Evolutionary conservation across 768 basidiomycete species (phyloP), one percentile per base, ranked within the genome.

Genomic region (Lentinula lateritia): DNA sequence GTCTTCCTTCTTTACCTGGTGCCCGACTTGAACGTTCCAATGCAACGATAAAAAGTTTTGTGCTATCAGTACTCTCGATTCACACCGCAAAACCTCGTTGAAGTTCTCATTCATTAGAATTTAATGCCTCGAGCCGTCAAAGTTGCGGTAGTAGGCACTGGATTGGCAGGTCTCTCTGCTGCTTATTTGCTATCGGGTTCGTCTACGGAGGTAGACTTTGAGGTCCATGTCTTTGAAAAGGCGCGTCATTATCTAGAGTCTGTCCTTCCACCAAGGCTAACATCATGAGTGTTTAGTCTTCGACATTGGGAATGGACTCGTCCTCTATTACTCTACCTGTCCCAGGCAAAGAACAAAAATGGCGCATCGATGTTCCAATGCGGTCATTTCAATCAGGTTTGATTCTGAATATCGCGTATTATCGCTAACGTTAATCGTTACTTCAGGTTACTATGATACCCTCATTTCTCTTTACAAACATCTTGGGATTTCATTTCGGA

Each of bases 351-450:
- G 71, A 71, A 20, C 67, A 74, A 39, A 72, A 79, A 53, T 83
- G 83, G 78, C 74, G 84, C 58, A 77, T 92, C 3, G 90, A 92
- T 68, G 89, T 91, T 0, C 90, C 90, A 0, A 92, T 92, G 90
- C 75, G 90, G 43, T 86, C 86, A 1, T 92, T 92, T 68, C 89
- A 92, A 78, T 86, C 86, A 74, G 88, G 89, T 86, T 59, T 55
- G 82, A 65, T 15, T 28, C 53, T 53, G 32, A 18, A 18, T 4
- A 6, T 39, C 13, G n/a, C n/a, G 12, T 45, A 48, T 48, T 18
- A 18, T 23, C 3, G 46, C 46, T n/a, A 48, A 48, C 16, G 46
- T 23, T 48, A 3, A 48, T 28, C 6, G 18, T 48, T 7, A 23
- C 6, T 9, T 23, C 61, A 89, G 89, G 90, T 0, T 91, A 91